Evolutionary conservation across 2,329 filamentous ascomycete species (phyloP), one percentile per base, ranked within the genome.

Genomic region (Amauroascus verrucosus): DNA sequence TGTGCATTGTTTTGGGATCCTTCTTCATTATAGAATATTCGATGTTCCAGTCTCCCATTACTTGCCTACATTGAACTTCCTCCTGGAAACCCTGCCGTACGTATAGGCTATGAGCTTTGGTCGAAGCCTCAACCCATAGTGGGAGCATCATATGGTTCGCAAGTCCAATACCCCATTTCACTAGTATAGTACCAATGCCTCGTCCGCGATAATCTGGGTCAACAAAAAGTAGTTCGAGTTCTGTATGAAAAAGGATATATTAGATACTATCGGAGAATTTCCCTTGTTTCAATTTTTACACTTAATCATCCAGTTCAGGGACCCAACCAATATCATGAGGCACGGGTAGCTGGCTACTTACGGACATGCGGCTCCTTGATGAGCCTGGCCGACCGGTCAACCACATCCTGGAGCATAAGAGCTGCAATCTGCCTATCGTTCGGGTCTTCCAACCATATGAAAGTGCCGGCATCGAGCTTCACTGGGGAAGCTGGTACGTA

Each of bases 191-290:
- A 13, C 56, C 60, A 26, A 59, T 54, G 13, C 59, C 59, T 45
- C 40, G 48, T 13, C 54, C 37, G 26, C 58, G 56, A 20, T 56
- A 56, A 2, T 56, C 51, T 3, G 59, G 59, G 24, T 53, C 28
- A 26, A 62, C 60, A 26, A 53, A 60, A 20, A 62, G 53, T 14
- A 43, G 51, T 13, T 49, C 48, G 14, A 61, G 59, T 30, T 56
- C 57, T 58, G 14, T 11, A 28, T 32, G 22, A 33, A n/a, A 28
- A 11, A 35, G 5, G 5, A 35, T n/a, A 16, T 7, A 32, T 24
- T 32, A 43, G 43, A 45, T 33, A 5, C 18, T 2, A 26, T 43
- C 14, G 9, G 2, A 38, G 6, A 43, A 24, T 24, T 13, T 26
- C 20, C 18, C 6, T 6, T 18, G 14, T 40, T 40, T 40, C 16